Evolutionary conservation across 2,329 filamentous ascomycete genomes (phyloP).

Genomic region (Knufia fluminis): DNA sequence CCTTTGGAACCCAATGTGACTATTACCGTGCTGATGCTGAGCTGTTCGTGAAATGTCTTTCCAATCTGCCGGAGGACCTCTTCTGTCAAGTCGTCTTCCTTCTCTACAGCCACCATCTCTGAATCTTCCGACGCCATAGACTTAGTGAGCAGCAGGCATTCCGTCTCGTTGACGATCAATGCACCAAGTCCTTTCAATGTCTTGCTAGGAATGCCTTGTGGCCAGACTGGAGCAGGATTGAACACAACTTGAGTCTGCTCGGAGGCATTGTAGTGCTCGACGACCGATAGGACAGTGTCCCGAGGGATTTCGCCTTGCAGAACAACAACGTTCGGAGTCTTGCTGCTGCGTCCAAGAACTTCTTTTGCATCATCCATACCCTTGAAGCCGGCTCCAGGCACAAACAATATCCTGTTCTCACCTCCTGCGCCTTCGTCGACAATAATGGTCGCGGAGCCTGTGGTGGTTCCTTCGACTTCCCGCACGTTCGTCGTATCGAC

Average conservation of each 20-base stretch:
- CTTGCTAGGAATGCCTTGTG: constrained; percentile 55
- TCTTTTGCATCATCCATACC: constrained; percentile 33
- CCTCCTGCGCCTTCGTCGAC: constrained; percentile 60
- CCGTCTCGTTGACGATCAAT: constrained; percentile 82
- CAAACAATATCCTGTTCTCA: constrained; percentile 68
- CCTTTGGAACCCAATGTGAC: constrained; percentile 77
- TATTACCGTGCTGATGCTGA: constrained; percentile 62
- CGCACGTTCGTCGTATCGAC: constrained; percentile 51
- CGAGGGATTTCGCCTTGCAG: constrained; percentile 72
- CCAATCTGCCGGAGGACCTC: constrained; percentile 38
- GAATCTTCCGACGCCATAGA: constrained; percentile 25
- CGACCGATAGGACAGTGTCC: constrained; percentile 53
- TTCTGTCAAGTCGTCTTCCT: constrained; percentile 21
- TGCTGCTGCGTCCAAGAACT: constrained; percentile 31
- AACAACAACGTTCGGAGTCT: constrained; percentile 54
- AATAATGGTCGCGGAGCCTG: constrained; percentile 65
- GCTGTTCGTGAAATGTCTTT: constrained; percentile 54
- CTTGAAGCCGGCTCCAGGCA: constrained; percentile 58
- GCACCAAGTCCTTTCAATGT: constrained; percentile 63
- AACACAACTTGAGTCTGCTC: constrained; percentile 58
- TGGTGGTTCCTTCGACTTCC: constrained; percentile 41
- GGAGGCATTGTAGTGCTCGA: constrained; percentile 40
- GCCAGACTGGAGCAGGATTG: constrained; percentile 82
- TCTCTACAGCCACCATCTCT: constrained; percentile 15
- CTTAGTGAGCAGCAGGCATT: constrained; percentile 63